A percentile compares a stretch with the other conserved stretches of the same genome.
Conservation (phyloP, 2,329 filamentous ascomycete genomes). For the Stylonectria norvegica region DNA sequence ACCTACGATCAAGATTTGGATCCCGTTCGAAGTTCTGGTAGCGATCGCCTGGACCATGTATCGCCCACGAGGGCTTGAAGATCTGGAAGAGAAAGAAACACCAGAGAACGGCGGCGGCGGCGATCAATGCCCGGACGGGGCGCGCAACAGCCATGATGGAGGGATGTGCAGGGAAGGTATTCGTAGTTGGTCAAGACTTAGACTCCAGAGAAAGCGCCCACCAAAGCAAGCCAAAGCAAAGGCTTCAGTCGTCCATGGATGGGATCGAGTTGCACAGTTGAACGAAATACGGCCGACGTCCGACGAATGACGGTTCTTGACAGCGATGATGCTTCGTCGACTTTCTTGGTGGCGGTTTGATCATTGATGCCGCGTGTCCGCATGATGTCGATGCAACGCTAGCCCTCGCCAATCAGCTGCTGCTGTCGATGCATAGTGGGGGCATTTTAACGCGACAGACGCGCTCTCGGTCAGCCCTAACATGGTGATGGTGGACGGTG, state of each 20-base stretch:
- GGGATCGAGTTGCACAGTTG: neutral
- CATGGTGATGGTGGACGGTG: too few species aligned
- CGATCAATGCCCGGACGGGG: constrained; percentile 75
- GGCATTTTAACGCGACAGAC: constrained; percentile 21
- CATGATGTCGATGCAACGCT: neutral
- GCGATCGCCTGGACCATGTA: constrained; percentile 39
- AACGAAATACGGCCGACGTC: neutral
- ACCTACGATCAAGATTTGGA: constrained; percentile 81
- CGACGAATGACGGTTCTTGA: neutral
- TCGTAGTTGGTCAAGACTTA: neutral
- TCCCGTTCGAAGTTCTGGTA: constrained; percentile 67
- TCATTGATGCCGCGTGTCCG: neutral
- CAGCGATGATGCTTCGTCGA: neutral
- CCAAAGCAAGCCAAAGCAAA: neutral
- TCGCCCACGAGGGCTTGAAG: constrained; percentile 54
- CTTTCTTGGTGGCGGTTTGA: neutral
- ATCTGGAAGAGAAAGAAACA: constrained; percentile 77
- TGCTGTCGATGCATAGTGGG: neutral
- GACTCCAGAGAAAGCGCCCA: constrained; percentile 1
- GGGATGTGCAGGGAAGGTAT: neutral
- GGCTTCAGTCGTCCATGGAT: constrained; percentile 20
- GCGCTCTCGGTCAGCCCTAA: constrained; percentile 15
- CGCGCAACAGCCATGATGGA: constrained; percentile 75
- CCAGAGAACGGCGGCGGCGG: constrained; percentile 68
- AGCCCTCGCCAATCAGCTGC: constrained; percentile 17